phyloP scores from a whole-genome alignment of 768 basidiomycete species.

The Xanthoconium purpureum region DNA sequence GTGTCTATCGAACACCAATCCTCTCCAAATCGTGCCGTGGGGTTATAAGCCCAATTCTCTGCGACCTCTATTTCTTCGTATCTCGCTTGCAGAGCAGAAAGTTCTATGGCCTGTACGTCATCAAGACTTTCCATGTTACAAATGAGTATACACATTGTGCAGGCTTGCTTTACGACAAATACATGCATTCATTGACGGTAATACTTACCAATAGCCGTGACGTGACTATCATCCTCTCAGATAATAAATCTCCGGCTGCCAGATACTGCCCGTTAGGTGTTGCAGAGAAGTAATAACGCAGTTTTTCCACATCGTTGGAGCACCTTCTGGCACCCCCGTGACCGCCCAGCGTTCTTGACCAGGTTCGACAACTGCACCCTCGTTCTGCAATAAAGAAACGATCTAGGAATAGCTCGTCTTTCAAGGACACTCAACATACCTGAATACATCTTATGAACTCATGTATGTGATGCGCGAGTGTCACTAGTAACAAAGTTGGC shows the following conservation, averaged over 20 bases:
- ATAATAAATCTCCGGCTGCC: slow-evolving; percentile 44
- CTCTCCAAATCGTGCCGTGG: not conserved
- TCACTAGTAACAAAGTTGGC: slow-evolving; percentile 30
- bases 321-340: slow-evolving; percentile 16
- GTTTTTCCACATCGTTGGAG: slow-evolving; percentile 26
- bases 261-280: slow-evolving; percentile 40
- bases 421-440: slow-evolving; percentile 22
- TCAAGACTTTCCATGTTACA: not conserved
- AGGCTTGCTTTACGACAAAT: slow-evolving; percentile 14
- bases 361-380: slow-evolving; percentile 29
- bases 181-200: slow-evolving; percentile 4
- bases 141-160: slow-evolving; percentile 1
- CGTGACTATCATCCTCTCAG: slow-evolving; percentile 9
- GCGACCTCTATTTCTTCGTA: not conserved
- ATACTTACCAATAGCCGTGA: slow-evolving; percentile 1
- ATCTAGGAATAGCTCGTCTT: not conserved
- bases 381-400: slow-evolving; percentile 17
- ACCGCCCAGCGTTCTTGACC: slow-evolving; percentile 41
- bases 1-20: slow-evolving; percentile 47
- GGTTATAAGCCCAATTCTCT: not conserved
- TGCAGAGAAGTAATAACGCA: slow-evolving; percentile 39
- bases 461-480: slow-evolving; percentile 31
- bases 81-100: not conserved
- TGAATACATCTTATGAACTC: slow-evolving; percentile 31
- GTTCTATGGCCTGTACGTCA: not conserved